Conservation (phyloP, 495 filamentous ascomycete species). For the Chaetomium cochliodes region DNA sequence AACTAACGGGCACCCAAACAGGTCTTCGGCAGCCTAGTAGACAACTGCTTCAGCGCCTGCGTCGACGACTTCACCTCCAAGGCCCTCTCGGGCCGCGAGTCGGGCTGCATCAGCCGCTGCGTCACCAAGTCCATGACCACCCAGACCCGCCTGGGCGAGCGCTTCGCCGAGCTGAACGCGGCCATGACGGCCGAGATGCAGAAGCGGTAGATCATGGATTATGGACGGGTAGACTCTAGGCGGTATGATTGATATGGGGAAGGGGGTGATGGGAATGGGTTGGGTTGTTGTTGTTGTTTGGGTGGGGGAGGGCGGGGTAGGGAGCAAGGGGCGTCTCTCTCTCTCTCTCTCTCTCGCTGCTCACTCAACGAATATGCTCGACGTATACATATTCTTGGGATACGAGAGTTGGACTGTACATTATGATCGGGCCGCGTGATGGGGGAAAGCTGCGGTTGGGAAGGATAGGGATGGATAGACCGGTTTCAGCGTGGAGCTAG, state of each 20-base stretch:
- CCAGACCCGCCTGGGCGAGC: slow-evolving; percentile 77
- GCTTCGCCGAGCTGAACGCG: slow-evolving; percentile 93
- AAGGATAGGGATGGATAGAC: not conserved
- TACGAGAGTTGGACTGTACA: not conserved
- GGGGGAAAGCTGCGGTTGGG: not conserved
- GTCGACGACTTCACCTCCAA: slow-evolving; percentile 98
- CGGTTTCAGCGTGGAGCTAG: not conserved
- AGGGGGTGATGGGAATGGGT: not conserved
- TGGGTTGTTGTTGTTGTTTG: no score
- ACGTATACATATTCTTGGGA: not conserved
- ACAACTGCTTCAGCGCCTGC: slow-evolving; percentile 94
- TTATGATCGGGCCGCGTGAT: not conserved
- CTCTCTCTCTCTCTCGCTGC: not conserved
- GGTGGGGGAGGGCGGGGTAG: not conserved
- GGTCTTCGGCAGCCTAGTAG: slow-evolving; percentile 96
- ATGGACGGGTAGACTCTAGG: not conserved
- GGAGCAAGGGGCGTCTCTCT: no score
- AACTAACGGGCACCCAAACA: slow-evolving; percentile 35
- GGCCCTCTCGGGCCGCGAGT: slow-evolving; percentile 79
- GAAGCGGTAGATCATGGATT: slow-evolving; percentile 13
- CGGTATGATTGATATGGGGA: not conserved
- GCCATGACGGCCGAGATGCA: slow-evolving; percentile 73
- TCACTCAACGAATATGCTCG: not conserved
- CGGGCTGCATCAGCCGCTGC: slow-evolving; percentile 86
- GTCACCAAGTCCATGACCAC: slow-evolving; percentile 93